Conservation (phyloP, 2,329 filamentous ascomycete genomes). For the Ceratocystiopsis minuta region DNA sequence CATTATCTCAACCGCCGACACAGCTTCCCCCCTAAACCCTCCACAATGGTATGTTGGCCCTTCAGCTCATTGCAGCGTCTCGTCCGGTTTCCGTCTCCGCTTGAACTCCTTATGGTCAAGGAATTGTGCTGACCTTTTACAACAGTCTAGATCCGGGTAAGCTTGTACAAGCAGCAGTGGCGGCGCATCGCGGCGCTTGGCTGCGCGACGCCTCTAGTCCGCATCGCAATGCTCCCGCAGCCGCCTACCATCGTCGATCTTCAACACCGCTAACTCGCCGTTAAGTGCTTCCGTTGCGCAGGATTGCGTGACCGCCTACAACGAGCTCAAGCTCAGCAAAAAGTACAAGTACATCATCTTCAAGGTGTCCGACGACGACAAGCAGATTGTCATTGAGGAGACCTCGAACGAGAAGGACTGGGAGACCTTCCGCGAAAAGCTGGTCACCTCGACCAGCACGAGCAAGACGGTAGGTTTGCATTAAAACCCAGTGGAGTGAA, state of each 20-base stretch:
- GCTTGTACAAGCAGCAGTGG: too few species aligned
- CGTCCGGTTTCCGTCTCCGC: too few species aligned
- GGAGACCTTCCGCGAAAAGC: slow-evolving; percentile 57
- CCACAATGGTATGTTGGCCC: too few species aligned
- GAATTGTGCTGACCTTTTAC: too few species aligned
- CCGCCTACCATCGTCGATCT: neutral
- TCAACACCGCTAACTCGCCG: slow-evolving; percentile 5
- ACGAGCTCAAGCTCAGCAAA: slow-evolving; percentile 69
- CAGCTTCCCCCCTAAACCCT: too few species aligned
- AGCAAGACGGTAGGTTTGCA: slow-evolving; percentile 40
- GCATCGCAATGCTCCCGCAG: neutral
- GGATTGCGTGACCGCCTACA: slow-evolving; percentile 56
- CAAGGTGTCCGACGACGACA: slow-evolving; percentile 72
- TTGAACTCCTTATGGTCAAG: too few species aligned
- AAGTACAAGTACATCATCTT: slow-evolving; percentile 75
- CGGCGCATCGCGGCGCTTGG: too few species aligned
- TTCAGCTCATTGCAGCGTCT: too few species aligned
- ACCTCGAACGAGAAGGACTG: slow-evolving; percentile 49
- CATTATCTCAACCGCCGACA: too few species aligned
- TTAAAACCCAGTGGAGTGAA: too few species aligned
- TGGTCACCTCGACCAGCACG: slow-evolving; percentile 56
- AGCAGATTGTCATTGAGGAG: slow-evolving; percentile 66
- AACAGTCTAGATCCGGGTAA: too few species aligned
- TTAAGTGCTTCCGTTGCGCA: slow-evolving; percentile 50
- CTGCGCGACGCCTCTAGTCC: neutral